Percentiles rank a stretch among this genome's conserved stretches.
These are phyloP conservation scores for Scytalidium lignicola DNA, from an alignment of 2,329 filamentous ascomycete genomes.

Conservation along the genomic window DNA sequence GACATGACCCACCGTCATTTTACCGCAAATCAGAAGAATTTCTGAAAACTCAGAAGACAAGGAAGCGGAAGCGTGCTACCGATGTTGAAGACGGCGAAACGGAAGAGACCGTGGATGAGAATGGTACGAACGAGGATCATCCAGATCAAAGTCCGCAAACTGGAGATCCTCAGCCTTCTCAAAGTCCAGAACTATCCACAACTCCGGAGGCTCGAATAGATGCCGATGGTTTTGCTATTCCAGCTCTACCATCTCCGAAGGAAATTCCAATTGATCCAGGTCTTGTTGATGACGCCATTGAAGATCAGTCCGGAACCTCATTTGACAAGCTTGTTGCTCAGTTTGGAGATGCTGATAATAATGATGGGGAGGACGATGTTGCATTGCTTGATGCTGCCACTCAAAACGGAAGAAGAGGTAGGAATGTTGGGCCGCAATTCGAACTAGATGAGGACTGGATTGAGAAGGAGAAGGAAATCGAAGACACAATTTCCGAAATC, in stretches of 20 bases:
- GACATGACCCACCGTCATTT: slow-evolving; percentile 79
- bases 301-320: slow-evolving; percentile 15
- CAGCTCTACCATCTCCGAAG: slow-evolving; percentile 35
- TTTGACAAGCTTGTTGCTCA: slow-evolving; percentile 39
- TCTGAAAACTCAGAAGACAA: slow-evolving; percentile 44
- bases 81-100: slow-evolving; percentile 17
- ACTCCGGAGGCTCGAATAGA: slow-evolving; percentile 44
- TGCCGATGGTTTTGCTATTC: slow-evolving; percentile 65
- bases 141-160: slow-evolving; percentile 20
- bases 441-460: slow-evolving; percentile 38
- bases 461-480: slow-evolving; percentile 56
- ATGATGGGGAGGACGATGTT: slow-evolving; percentile 12
- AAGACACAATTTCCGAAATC: slow-evolving; percentile 65
- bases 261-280: slow-evolving; percentile 34
- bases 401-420: not conserved
- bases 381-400: slow-evolving; percentile 13
- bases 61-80: slow-evolving; percentile 33
- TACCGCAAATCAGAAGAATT: slow-evolving; percentile 61
- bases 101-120: slow-evolving; percentile 19
- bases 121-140: slow-evolving; percentile 12
- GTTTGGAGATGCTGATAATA: slow-evolving; percentile 35
- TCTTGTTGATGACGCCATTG: slow-evolving; percentile 19
- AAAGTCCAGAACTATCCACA: slow-evolving; percentile 9
- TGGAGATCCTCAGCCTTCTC: slow-evolving; percentile 10
- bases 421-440: not conserved